Percentiles rank a stretch among this genome's conserved stretches.
Evolutionary conservation across 2,329 filamentous ascomycete species (phyloP).

Genomic region (Phoma sp.): DNA sequence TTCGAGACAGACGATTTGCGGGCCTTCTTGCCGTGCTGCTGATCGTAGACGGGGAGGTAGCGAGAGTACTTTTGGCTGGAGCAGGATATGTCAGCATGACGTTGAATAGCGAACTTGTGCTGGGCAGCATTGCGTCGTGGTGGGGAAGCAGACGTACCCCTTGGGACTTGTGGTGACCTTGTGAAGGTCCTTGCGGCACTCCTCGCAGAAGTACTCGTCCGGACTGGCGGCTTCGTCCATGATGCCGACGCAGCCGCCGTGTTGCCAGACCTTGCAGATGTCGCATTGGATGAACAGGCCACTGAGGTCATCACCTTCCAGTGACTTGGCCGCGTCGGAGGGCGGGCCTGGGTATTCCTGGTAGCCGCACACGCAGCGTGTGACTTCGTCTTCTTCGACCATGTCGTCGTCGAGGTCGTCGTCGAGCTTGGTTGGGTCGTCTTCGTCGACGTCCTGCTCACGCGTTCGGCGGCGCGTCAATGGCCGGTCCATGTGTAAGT

Average conservation of each 20-base stretch:
- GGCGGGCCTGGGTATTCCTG: constrained; percentile 91
- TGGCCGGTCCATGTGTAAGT: constrained; percentile 65
- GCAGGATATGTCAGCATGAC: constrained; percentile 9
- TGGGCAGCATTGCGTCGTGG: background rate
- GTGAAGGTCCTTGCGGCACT: constrained; percentile 91
- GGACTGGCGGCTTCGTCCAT: constrained; percentile 92
- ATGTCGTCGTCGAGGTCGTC: constrained; percentile 69
- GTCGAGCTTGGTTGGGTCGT: constrained; percentile 54
- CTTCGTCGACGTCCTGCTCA: constrained; percentile 70
- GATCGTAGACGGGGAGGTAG: constrained; percentile 66
- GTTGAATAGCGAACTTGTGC: background rate
- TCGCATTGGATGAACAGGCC: constrained; percentile 99
- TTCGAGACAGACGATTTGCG: constrained; percentile 71
- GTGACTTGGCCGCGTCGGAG: constrained; percentile 62
- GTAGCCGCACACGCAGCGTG: constrained; percentile 91
- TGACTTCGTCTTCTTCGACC: constrained; percentile 78
- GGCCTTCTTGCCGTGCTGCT: constrained; percentile 56
- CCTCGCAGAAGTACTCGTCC: constrained; percentile 97
- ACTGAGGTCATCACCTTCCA: constrained; percentile 75
- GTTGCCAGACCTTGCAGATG: constrained; percentile 97
- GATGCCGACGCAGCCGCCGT: constrained; percentile 96
- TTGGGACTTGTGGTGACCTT: constrained; percentile 79
- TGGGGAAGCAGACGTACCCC: constrained; percentile 69
- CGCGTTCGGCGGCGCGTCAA: constrained; percentile 81
- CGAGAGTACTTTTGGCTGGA: constrained; percentile 66